These are phyloP conservation scores for Ophiostoma sp. DNA, from an alignment of 2,329 filamentous ascomycete species.

Conservation along the genomic window DNA sequence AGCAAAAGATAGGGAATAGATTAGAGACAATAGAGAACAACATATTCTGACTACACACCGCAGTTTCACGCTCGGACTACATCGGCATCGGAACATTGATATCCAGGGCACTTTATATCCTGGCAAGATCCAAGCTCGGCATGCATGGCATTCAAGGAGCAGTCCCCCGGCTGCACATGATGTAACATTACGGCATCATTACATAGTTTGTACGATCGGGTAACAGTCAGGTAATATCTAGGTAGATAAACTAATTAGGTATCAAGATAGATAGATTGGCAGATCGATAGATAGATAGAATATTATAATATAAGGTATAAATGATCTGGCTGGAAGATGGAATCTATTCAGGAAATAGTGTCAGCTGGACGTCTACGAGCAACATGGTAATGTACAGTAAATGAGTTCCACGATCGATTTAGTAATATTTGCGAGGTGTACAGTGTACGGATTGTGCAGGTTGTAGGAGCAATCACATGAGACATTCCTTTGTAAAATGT, in stretches of 20 bases:
- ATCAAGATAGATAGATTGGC: no score
- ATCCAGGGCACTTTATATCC: neutral
- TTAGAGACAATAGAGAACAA: neutral
- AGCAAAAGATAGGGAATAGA: neutral
- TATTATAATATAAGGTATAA: no score
- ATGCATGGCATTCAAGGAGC: neutral
- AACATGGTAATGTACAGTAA: neutral
- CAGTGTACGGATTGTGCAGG: no score
- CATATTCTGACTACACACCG: neutral
- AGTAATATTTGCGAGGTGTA: constrained; percentile 1
- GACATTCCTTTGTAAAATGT: neutral
- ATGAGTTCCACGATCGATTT: neutral
- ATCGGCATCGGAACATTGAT: neutral
- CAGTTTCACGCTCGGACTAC: constrained; percentile 2
- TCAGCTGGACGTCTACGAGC: neutral
- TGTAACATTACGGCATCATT: constrained; percentile 9
- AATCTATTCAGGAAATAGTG: neutral
- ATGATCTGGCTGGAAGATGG: neutral
- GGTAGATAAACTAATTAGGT: no score
- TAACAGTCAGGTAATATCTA: no score
- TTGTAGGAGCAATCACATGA: neutral
- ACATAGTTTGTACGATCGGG: neutral
- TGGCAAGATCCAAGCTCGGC: neutral
- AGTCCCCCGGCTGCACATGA: neutral
- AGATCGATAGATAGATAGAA: no score